A percentile compares a stretch with the other conserved stretches of the same genome.
These are phyloP conservation scores for Rhizopus sp. DNA, from an alignment of 371 early-diverging fungal genomes.

Conservation along the genomic window DNA sequence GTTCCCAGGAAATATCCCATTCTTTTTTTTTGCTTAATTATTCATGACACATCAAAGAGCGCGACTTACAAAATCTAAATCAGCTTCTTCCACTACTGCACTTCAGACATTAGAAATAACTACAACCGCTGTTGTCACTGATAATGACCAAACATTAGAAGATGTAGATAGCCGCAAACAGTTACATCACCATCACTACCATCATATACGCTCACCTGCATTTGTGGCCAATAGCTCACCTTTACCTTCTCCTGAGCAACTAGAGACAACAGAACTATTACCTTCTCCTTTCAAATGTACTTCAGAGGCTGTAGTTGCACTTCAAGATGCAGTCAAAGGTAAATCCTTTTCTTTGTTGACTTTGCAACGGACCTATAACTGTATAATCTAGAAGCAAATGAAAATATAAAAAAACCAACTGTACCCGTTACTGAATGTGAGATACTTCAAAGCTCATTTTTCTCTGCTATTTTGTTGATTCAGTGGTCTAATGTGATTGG, in stretches of 20 bases:
- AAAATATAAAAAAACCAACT: not conserved
- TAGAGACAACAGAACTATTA: conserved; percentile 25
- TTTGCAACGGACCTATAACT: too few species aligned
- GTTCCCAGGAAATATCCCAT: not conserved
- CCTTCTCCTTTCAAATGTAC: conserved; percentile 35
- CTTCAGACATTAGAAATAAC: conserved; percentile 50
- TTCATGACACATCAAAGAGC: conserved; percentile 30
- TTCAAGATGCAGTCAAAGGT: conserved; percentile 52
- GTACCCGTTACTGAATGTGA: conserved; percentile 10
- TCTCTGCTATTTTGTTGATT: conserved; percentile 56
- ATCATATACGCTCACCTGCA: conserved; percentile 37
- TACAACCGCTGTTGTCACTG: conserved; percentile 40
- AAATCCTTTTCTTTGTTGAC: not conserved
- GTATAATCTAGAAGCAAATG: not conserved
- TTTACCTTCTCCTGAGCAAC: conserved; percentile 29
- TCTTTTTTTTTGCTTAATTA: not conserved
- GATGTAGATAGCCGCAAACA: conserved; percentile 21
- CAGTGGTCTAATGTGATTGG: conserved; percentile 68
- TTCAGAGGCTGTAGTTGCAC: conserved; percentile 50
- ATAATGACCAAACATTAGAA: conserved; percentile 1
- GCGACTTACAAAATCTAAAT: conserved; percentile 39
- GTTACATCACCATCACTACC: conserved; percentile 39
- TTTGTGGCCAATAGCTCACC: conserved; percentile 26
- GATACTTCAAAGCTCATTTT: conserved; percentile 61
- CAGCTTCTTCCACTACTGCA: conserved; percentile 41